Evolutionary conservation across 2,329 filamentous ascomycete genomes (phyloP).

Genomic region (Trichoderma oligosporum): DNA sequence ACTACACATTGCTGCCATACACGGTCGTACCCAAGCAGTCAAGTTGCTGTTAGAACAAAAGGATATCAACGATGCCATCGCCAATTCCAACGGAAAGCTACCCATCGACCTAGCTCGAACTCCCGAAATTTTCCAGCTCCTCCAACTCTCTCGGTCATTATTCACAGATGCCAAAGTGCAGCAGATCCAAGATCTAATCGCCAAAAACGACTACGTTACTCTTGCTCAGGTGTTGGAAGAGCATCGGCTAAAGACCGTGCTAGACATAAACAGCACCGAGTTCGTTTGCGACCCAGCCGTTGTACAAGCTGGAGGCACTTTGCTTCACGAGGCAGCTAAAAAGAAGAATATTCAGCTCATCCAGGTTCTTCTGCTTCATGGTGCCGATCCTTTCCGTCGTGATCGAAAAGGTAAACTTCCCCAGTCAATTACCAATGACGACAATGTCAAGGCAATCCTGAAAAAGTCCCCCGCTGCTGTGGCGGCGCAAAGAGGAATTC

Average conservation of each 20-base stretch:
- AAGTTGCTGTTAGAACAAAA: conserved; percentile 77
- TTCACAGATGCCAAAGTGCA: conserved; percentile 84
- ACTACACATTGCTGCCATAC: conserved; percentile 78
- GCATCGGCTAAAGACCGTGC: conserved; percentile 73
- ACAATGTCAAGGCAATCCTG: conserved; percentile 78
- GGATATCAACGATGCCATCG: conserved; percentile 80
- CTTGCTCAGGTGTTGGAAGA: conserved; percentile 81
- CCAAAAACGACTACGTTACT: conserved; percentile 67
- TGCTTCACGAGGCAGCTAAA: conserved; percentile 89
- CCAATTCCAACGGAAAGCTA: conserved; percentile 79
- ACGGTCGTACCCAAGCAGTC: conserved; percentile 78
- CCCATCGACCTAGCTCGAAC: conserved; percentile 86
- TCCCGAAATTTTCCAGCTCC: conserved; percentile 90
- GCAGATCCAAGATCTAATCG: conserved; percentile 77
- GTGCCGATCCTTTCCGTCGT: conserved; percentile 90
- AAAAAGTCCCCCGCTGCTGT: conserved; percentile 94
- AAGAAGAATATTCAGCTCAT: conserved; percentile 84
- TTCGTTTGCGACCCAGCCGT: conserved; percentile 78
- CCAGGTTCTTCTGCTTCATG: conserved; percentile 85
- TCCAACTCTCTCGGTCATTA: conserved; percentile 84
- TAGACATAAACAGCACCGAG: conserved; percentile 91
- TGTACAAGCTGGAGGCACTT: conserved; percentile 77
- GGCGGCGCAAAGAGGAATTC: conserved; percentile 88
- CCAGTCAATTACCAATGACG: conserved; percentile 94
- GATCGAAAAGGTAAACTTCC: conserved; percentile 94